Evolutionary conservation across 1,284 basidiomycete species (phyloP), one percentile per base, ranked within the genome.

Genomic region (Irpex rosettiformis): DNA sequence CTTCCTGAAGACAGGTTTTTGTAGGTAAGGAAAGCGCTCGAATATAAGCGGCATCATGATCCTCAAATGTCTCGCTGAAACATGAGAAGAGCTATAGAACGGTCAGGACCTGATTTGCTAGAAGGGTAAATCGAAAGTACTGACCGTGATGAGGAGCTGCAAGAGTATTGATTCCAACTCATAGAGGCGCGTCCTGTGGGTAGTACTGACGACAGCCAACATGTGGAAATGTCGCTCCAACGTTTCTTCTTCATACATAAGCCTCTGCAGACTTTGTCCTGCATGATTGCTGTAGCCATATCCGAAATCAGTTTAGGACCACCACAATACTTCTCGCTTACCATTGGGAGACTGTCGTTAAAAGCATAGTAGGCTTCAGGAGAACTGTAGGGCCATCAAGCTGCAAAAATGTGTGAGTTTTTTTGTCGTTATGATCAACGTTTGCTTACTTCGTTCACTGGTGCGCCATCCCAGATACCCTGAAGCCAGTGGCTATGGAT

Each of bases 401-500:
- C 63, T 69, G 52, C 0, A 45, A 8, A 33, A n/a, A n/a, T 22
- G 13, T 11, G 4, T 3, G n/a, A 47, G 7, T 10, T 49, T 24
- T 22, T 33, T 4, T 16, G 11, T 13, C n/a, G 2, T 47, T 25
- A 21, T 27, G 43, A 52, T 37, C 49, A 52, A 21, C 53, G 27
- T 25, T 29, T 7, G 58, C 63, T 25, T 48, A 69, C 69, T 42
- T 65, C 64, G 45, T 11, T 59, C 37, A 21, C 58, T 18, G 10
- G 52, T 8, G 8, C 58, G 13, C 13, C 52, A 2, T 54, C 63
- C 84, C 83, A 86, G 6, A 85, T 52, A 4, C 75, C 70, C 58
- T 76, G 71, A 2, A 86, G 69, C 85, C 85, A 87, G 52, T 77
- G 74, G 28, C 72, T 71, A 40, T 77, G 73, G 3, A 71, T 60